Conservation (phyloP, 139 green algal species). For the Chlamydomonas urium region DNA sequence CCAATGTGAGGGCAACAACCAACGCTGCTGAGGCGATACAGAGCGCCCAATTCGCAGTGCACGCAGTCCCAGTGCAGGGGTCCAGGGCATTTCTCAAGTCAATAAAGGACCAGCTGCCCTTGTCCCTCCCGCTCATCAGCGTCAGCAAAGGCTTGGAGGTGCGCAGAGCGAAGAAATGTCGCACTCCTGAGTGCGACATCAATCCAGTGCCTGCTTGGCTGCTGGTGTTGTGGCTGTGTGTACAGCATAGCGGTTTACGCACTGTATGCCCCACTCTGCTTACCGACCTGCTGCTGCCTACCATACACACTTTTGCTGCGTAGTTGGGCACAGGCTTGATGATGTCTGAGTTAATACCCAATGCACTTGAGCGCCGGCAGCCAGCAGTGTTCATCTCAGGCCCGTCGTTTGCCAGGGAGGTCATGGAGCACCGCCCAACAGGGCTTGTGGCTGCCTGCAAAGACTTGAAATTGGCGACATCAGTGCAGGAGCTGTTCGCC, state of each 20-base stretch:
- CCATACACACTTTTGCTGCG: too few species aligned
- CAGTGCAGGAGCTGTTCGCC: slow-evolving; percentile 84
- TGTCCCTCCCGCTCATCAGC: slow-evolving; percentile 83
- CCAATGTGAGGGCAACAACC: slow-evolving; percentile 82
- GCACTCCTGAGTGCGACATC: too few species aligned
- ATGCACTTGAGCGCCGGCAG: slow-evolving; percentile 77
- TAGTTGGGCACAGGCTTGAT: slow-evolving; percentile 78
- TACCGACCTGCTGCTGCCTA: too few species aligned
- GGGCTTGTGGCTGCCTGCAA: slow-evolving; percentile 83
- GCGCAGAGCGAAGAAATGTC: too few species aligned
- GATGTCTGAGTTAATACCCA: slow-evolving; percentile 92
- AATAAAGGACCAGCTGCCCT: slow-evolving; percentile 73
- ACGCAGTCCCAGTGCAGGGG: slow-evolving; percentile 92
- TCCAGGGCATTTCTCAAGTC: slow-evolving; percentile 70
- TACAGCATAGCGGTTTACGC: too few species aligned
- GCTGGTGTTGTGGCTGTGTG: neutral
- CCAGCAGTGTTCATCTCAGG: slow-evolving; percentile 86
- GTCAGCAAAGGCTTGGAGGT: slow-evolving; percentile 84
- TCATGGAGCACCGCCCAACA: slow-evolving; percentile 76
- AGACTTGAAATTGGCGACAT: slow-evolving; percentile 43
- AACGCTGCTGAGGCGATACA: slow-evolving; percentile 64
- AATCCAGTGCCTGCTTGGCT: too few species aligned
- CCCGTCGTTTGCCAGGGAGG: slow-evolving; percentile 91
- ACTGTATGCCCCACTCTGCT: too few species aligned
- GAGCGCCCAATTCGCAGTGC: slow-evolving; percentile 79